Percentiles rank a stretch among this genome's conserved stretches.
Evolutionary conservation across 768 basidiomycete species (phyloP).

Genomic region (Mycena indigotica): DNA sequence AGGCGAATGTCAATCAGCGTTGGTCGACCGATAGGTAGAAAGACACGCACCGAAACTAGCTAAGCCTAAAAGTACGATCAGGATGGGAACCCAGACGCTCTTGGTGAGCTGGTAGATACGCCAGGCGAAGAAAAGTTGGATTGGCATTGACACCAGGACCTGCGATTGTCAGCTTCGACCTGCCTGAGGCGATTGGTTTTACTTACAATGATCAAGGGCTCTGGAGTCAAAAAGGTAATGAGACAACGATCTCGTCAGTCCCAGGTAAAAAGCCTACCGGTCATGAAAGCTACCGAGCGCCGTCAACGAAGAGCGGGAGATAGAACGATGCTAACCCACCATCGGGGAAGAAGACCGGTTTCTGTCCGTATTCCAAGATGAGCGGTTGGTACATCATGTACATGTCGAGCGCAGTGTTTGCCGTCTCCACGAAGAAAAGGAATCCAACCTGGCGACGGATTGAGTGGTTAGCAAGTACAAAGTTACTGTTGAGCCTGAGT

Average conservation of each 20-base stretch:
- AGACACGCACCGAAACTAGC: conserved; percentile 34
- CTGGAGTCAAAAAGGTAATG: conserved; percentile 15
- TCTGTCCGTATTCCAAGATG: not conserved
- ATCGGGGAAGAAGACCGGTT: conserved; percentile 17
- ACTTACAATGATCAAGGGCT: conserved; percentile 39
- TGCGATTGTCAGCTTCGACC: too few relatives aligned
- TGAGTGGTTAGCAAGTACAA: not conserved
- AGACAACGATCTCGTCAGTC: not conserved
- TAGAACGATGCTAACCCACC: conserved; percentile 28
- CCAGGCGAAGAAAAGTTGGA: conserved; percentile 46
- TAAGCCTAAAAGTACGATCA: conserved; percentile 32
- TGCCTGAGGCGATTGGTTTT: not conserved
- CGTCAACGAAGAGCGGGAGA: not conserved
- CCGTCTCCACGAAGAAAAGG: conserved; percentile 21
- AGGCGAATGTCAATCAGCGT: not conserved
- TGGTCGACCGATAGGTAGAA: not conserved
- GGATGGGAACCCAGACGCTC: conserved; percentile 25
- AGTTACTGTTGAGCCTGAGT: not conserved
- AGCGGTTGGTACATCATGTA: conserved; percentile 6
- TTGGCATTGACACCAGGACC: conserved; percentile 43
- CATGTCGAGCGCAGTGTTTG: conserved; percentile 10
- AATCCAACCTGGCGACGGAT: conserved; percentile 9
- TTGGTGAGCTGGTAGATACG: conserved; percentile 38
- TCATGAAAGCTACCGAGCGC: not conserved
- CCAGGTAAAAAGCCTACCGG: not conserved